Percentiles rank a stretch among this genome's conserved stretches.
Conservation (phyloP, 805 yeast genomes). For the Metschnikowia sp. region DNA sequence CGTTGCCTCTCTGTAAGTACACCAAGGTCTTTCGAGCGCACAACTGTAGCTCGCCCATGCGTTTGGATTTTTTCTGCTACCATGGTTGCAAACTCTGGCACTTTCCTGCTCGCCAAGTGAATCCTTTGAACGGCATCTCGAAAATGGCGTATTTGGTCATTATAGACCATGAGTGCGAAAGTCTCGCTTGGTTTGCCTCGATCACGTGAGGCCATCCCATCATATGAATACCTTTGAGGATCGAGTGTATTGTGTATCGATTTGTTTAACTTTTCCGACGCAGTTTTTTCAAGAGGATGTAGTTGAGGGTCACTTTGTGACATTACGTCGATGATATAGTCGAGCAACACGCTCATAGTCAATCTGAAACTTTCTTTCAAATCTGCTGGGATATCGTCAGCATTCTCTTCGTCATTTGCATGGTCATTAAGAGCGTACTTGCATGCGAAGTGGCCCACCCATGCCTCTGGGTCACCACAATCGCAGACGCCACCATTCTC, state of each 20-base stretch:
- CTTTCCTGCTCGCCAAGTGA: constrained; percentile 59
- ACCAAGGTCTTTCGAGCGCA: constrained; percentile 51
- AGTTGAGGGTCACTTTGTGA: constrained; percentile 44
- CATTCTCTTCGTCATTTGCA: constrained; percentile 5
- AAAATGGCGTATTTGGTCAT: constrained; percentile 75
- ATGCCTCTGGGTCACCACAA: constrained; percentile 87
- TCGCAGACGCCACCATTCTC: constrained; percentile 82
- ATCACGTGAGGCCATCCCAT: constrained; percentile 30
- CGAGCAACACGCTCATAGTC: constrained; percentile 49
- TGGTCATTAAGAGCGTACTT: constrained; percentile 24
- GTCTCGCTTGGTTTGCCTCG: constrained; percentile 40
- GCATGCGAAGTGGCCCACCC: constrained; percentile 57
- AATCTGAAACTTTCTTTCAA: constrained; percentile 34
- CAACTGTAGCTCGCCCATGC: constrained; percentile 67
- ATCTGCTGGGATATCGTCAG: constrained; percentile 39
- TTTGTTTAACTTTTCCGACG: constrained; percentile 23
- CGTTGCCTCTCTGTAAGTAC: constrained; percentile 52
- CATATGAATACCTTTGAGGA: constrained; percentile 41
- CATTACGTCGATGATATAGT: constrained; percentile 62
- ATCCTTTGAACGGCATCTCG: constrained; percentile 70
- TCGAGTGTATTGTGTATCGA: constrained; percentile 33
- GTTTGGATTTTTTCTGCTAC: constrained; percentile 59
- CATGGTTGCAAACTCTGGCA: constrained; percentile 66
- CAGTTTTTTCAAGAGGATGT: constrained; percentile 24
- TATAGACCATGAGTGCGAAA: constrained; percentile 62